These are phyloP conservation scores for Apiospora kogelbergensis DNA, from an alignment of 2,329 filamentous ascomycete species.

Conservation along the genomic window DNA sequence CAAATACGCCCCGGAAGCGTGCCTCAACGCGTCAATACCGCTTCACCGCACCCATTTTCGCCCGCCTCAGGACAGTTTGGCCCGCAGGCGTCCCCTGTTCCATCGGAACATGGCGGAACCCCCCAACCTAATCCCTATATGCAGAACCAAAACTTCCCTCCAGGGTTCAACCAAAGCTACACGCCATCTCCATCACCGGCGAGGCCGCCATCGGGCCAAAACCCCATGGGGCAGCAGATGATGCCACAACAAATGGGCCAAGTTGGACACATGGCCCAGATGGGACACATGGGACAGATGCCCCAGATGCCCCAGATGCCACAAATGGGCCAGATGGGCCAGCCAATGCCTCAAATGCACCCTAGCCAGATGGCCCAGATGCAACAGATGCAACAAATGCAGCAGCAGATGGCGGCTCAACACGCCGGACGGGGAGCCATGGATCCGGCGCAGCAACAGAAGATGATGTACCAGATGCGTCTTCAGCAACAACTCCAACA, in stretches of 20 bases:
- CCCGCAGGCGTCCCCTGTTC: slow-evolving; percentile 71
- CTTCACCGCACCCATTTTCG: slow-evolving; percentile 89
- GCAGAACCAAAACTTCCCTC: slow-evolving; percentile 56
- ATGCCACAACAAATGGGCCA: slow-evolving; percentile 49
- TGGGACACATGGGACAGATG: slow-evolving; percentile 42
- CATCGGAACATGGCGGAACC: slow-evolving; percentile 72
- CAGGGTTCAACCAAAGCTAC: slow-evolving; percentile 59
- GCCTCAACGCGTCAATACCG: slow-evolving; percentile 81
- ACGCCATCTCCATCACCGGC: slow-evolving; percentile 56
- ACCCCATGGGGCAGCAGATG: slow-evolving; percentile 54
- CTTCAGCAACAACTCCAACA: slow-evolving; percentile 73
- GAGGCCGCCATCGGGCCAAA: slow-evolving; percentile 55
- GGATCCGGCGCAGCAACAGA: slow-evolving; percentile 64
- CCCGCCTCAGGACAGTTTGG: slow-evolving; percentile 72
- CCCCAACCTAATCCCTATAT: slow-evolving; percentile 73
- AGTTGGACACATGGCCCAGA: slow-evolving; percentile 29
- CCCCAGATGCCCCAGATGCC: slow-evolving; percentile 40
- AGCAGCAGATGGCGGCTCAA: slow-evolving; percentile 37
- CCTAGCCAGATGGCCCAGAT: slow-evolving; percentile 35
- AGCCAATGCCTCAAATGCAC: slow-evolving; percentile 40
- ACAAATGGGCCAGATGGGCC: slow-evolving; percentile 34
- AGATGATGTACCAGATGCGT: slow-evolving; percentile 79
- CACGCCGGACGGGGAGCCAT: slow-evolving; percentile 55
- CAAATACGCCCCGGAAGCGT: slow-evolving; percentile 71
- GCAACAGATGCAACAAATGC: slow-evolving; percentile 33